These are phyloP conservation scores for Saccharomycopsis oosterbeekiorum DNA, from an alignment of 805 yeast genomes.

Conservation along the genomic window DNA sequence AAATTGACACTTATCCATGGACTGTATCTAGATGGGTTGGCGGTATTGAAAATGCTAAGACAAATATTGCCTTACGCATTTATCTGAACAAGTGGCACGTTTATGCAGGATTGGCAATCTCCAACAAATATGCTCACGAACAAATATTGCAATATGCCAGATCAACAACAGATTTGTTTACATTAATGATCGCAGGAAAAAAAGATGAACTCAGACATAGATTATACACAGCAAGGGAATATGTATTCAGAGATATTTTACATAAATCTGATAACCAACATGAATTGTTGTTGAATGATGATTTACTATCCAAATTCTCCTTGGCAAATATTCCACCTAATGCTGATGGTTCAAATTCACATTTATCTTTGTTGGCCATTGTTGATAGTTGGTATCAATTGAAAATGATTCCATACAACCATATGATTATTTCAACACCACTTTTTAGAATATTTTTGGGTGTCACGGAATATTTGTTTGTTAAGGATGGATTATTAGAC, in stretches of 20 bases:
- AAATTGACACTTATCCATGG: conserved; percentile 85
- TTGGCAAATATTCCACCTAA: conserved; percentile 60
- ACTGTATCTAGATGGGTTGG: conserved; percentile 72
- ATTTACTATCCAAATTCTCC: conserved; percentile 68
- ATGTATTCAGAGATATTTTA: conserved; percentile 59
- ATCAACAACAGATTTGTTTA: conserved; percentile 72
- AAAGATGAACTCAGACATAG: conserved; percentile 49
- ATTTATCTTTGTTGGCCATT: conserved; percentile 76
- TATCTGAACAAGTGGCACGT: conserved; percentile 96
- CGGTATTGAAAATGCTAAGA: conserved; percentile 92
- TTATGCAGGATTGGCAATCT: conserved; percentile 93
- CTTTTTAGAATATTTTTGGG: conserved; percentile 86
- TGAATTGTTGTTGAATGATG: conserved; percentile 65
- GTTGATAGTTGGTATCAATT: conserved; percentile 89
- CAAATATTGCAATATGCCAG: conserved; percentile 86
- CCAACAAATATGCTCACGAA: conserved; percentile 88
- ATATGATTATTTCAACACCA: conserved; percentile 94
- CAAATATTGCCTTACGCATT: conserved; percentile 84
- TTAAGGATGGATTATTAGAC: conserved; percentile 76
- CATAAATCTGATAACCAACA: conserved; percentile 33
- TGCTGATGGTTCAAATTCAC: conserved; percentile 65
- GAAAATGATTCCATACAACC: conserved; percentile 88
- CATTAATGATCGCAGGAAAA: conserved; percentile 68
- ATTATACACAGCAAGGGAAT: conserved; percentile 54
- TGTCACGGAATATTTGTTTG: conserved; percentile 83